Base-by-base conservation (phyloP, 2,329 filamentous ascomycete species). In the Diplodia mutila region DNA sequence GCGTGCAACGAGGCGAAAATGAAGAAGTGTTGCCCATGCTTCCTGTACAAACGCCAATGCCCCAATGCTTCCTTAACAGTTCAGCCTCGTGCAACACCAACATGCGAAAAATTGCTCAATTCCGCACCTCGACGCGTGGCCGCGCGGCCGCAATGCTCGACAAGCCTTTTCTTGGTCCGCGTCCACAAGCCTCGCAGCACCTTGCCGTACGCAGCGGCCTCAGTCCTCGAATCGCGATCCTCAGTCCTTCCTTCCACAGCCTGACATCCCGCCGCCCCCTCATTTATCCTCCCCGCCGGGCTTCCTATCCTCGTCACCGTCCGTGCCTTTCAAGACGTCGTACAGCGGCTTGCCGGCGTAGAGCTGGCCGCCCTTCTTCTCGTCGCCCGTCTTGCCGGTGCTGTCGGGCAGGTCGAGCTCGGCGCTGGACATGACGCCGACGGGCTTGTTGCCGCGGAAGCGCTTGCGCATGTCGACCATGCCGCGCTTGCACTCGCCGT, bases 391-490 rank as follows among this genome's bases (percentile, higher is more conserved):
- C 2, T 27, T 51, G 5, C 37, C 54, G 16, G 29, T 9, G 34
- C 1, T 37, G 34, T 11, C 34, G 34, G 34, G 76, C 5, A 76
- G 69, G 65, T 78, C 76, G 11, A 57, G 52, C 27, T 68, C 65
- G 0, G 73, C 73, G 14, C 72, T 69, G 42, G 42, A 46, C 42
- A 46, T 46, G 2, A 79, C 73, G 23, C 73, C 85, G 71, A 97
- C 89, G 65, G 95, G 93, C 78, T 93, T 88, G 83, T 98, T 98
- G 68, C 95, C 95, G 67, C 95, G 88, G 81, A 99, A 98, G 39
- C 95, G 91, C 83, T 98, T 98, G 79, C 95, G 92, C 95, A 99
- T 99, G 79, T 99, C 95, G 73, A 98, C 91, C 88, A 97, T 89
- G 71, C 95, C 95, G 71, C 94, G 91, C 76, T 97, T 96, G 86